These are phyloP conservation scores for Teunomyces lycoperdinae DNA, from an alignment of 805 yeast species.

Conservation along the genomic window DNA sequence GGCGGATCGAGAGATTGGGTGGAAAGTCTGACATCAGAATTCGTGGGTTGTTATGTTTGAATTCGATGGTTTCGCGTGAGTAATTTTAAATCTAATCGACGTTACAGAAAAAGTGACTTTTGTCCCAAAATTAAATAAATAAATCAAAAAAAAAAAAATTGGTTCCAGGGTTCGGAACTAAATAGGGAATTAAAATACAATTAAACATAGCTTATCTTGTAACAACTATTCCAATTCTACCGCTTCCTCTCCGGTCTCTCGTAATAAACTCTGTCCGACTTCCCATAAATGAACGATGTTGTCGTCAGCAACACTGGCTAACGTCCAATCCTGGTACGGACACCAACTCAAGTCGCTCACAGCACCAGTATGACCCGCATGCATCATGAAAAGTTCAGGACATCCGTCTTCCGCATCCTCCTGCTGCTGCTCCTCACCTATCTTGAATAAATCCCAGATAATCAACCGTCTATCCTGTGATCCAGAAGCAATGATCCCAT, in stretches of 20 bases:
- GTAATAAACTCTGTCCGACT: conserved; percentile 32
- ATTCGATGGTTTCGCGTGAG: too few species aligned
- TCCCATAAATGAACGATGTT: conserved; percentile 62
- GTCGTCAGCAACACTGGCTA: conserved; percentile 63
- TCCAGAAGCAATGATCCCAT: conserved; percentile 75
- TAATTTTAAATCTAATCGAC: too few species aligned
- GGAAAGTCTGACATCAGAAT: conserved; percentile 42
- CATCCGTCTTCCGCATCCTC: conserved; percentile 92
- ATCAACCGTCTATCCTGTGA: conserved; percentile 75
- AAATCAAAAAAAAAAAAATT: too few species aligned
- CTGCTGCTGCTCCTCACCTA: conserved; percentile 81
- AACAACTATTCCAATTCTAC: conserved; percentile 21
- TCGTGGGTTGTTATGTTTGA: neutral
- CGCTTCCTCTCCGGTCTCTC: conserved; percentile 11
- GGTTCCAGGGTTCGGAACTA: too few species aligned
- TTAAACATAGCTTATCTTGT: neutral
- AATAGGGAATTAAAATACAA: too few species aligned
- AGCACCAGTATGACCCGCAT: conserved; percentile 84
- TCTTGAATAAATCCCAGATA: conserved; percentile 74
- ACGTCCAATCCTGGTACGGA: conserved; percentile 70
- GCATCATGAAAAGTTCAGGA: conserved; percentile 87
- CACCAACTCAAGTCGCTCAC: conserved; percentile 73
- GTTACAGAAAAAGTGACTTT: too few species aligned
- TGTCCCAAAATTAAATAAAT: too few species aligned
- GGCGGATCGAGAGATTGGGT: conserved; percentile 54